phyloP scores from a whole-genome alignment of 306 rosid genomes.

The Neltuma alba region DNA sequence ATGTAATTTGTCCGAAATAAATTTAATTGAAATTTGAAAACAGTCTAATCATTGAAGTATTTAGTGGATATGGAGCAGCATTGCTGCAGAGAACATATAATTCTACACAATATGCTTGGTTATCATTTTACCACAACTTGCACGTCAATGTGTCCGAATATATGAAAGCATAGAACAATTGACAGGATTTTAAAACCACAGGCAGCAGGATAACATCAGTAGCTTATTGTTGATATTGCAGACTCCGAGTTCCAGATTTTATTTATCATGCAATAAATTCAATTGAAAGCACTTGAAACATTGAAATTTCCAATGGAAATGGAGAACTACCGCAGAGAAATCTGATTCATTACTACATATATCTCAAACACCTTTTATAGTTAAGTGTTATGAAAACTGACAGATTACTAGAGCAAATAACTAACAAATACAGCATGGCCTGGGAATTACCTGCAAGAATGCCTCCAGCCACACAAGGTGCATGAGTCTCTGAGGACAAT shows the following conservation, averaged over 20 bases:
- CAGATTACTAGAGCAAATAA: slow-evolving; percentile 28
- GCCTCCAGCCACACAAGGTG: slow-evolving; percentile 79
- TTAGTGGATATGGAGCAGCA: slow-evolving; percentile 6
- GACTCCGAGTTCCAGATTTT: slow-evolving; percentile 20
- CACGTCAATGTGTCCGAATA: too few species aligned
- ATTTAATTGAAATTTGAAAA: slow-evolving; percentile 20
- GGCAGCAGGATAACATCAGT: slow-evolving; percentile 29
- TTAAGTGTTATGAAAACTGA: neutral
- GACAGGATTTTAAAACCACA: slow-evolving; percentile 21
- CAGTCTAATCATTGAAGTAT: slow-evolving; percentile 8
- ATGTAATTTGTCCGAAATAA: slow-evolving; percentile 21
- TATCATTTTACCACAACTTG: too few species aligned
- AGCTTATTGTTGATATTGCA: slow-evolving; percentile 27
- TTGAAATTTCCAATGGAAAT: slow-evolving; percentile 15
- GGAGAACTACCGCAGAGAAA: slow-evolving; percentile 6
- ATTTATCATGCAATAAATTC: slow-evolving; percentile 27
- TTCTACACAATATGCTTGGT: too few species aligned
- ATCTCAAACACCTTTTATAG: slow-evolving; percentile 11
- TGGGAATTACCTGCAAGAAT: slow-evolving; percentile 88
- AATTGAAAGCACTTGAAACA: slow-evolving; percentile 7
- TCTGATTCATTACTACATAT: slow-evolving; percentile 7
- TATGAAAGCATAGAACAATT: neutral
- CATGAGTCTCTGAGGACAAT: slow-evolving; percentile 57
- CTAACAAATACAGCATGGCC: slow-evolving; percentile 37
- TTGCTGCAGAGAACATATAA: slow-evolving; percentile 6